A percentile compares a stretch with the other conserved stretches of the same genome.
Conservation (phyloP, 306 rosid species). For the Cicer pinnatifidum region DNA sequence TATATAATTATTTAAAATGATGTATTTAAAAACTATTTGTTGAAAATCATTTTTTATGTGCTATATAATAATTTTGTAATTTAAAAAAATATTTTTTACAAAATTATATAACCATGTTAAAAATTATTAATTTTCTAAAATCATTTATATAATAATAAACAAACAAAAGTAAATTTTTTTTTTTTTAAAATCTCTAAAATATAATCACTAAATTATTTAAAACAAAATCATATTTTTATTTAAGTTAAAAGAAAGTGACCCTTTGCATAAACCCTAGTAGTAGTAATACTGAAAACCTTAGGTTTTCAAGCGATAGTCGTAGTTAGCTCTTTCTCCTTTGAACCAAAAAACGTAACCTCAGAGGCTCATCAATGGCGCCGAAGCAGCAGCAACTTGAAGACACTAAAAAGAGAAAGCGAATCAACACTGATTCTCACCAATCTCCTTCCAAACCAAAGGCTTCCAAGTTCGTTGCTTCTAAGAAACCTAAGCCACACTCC, state of each 20-base stretch:
- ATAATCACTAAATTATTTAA: too few relatives aligned
- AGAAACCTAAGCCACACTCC: constrained; percentile 49
- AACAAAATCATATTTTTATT: too few relatives aligned
- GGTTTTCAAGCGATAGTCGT: background rate
- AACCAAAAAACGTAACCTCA: background rate
- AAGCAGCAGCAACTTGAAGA: constrained; percentile 49
- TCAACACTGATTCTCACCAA: constrained; percentile 43
- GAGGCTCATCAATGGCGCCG: constrained; percentile 66
- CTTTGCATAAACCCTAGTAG: constrained; percentile 48
- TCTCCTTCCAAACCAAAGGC: constrained; percentile 59
- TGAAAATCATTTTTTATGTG: too few relatives aligned
- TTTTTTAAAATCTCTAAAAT: too few relatives aligned
- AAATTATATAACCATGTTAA: too few relatives aligned
- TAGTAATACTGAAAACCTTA: constrained; percentile 34
- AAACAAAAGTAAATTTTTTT: too few relatives aligned
- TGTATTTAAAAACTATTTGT: too few relatives aligned
- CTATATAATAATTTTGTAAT: too few relatives aligned
- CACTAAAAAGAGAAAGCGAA: constrained; percentile 67
- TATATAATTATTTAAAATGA: too few relatives aligned
- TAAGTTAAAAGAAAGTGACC: background rate
- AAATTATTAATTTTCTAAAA: too few relatives aligned
- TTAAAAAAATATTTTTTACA: too few relatives aligned
- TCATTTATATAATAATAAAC: too few relatives aligned
- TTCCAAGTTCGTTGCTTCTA: constrained; percentile 53
- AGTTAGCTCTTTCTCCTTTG: background rate